Percentiles rank a stretch among this genome's conserved stretches.
Conservation (phyloP, 257 asterid genomes). For the Misopates orontium region DNA sequence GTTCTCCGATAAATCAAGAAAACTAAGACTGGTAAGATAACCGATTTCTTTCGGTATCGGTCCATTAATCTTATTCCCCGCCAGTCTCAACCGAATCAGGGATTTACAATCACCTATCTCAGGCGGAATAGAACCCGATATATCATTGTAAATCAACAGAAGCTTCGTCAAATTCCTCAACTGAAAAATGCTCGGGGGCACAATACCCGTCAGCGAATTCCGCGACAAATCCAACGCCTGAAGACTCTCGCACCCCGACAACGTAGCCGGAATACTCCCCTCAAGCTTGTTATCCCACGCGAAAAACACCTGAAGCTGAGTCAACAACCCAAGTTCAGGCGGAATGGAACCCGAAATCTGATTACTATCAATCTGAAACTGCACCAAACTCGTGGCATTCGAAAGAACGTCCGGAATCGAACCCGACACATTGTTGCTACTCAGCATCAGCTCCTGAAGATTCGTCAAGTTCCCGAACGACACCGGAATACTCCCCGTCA, state of each 20-base stretch:
- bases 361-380: conserved; percentile 70
- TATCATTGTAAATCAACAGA: conserved; percentile 58
- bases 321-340: conserved; percentile 51
- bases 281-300: conserved; percentile 83
- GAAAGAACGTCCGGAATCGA: conserved; percentile 69
- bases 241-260: conserved; percentile 67
- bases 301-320: conserved; percentile 56
- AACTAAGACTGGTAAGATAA: conserved; percentile 47
- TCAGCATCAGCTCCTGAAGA: conserved; percentile 74
- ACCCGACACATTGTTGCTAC: conserved; percentile 75
- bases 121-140: conserved; percentile 66
- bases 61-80: conserved; percentile 61
- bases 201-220: conserved; percentile 59
- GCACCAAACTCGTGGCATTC: conserved; percentile 54
- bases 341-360: conserved; percentile 70
- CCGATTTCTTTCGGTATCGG: conserved; percentile 64
- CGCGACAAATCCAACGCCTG: conserved; percentile 73
- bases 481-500: conserved; percentile 55
- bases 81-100: conserved; percentile 56
- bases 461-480: conserved; percentile 59
- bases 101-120: conserved; percentile 69
- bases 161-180: conserved; percentile 64
- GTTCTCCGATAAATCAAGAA: conserved; percentile 70
- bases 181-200: conserved; percentile 60
- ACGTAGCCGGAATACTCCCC: conserved; percentile 59